These are phyloP conservation scores for Ophiostoma sp. DNA, from an alignment of 2,329 filamentous ascomycete species.

Conservation along the genomic window DNA sequence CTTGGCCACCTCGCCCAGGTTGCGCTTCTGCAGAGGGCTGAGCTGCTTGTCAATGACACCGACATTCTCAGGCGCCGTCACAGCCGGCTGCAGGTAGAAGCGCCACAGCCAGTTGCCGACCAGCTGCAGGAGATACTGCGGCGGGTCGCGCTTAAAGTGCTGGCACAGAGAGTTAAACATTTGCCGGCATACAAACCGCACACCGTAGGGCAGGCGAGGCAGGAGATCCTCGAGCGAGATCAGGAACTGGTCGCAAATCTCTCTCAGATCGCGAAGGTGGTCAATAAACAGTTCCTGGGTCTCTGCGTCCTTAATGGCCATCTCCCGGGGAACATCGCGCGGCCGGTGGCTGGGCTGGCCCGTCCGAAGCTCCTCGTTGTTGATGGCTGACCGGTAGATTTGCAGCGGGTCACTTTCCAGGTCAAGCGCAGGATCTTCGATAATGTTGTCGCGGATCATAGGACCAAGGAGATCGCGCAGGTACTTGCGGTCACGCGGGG, in stretches of 20 bases:
- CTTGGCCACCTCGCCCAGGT: slow-evolving; percentile 83
- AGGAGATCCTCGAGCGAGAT: slow-evolving; percentile 73
- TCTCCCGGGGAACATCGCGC: slow-evolving; percentile 79
- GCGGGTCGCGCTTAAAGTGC: slow-evolving; percentile 75
- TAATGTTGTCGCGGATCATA: slow-evolving; percentile 82
- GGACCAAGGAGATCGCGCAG: slow-evolving; percentile 79
- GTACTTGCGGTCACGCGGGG: slow-evolving; percentile 87
- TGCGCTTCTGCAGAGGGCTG: slow-evolving; percentile 87
- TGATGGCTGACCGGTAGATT: slow-evolving; percentile 92
- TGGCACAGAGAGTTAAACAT: slow-evolving; percentile 72
- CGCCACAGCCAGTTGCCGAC: slow-evolving; percentile 92
- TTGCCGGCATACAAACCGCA: slow-evolving; percentile 81
- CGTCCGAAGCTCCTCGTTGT: slow-evolving; percentile 92
- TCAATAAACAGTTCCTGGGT: slow-evolving; percentile 90
- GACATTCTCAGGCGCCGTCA: slow-evolving; percentile 85
- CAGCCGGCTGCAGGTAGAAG: slow-evolving; percentile 83
- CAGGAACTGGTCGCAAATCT: slow-evolving; percentile 91
- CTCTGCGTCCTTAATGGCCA: slow-evolving; percentile 93
- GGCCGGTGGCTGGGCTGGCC: slow-evolving; percentile 75
- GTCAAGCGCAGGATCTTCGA: slow-evolving; percentile 85
- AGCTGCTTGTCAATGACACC: slow-evolving; percentile 87
- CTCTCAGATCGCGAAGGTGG: slow-evolving; percentile 85
- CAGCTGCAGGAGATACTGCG: slow-evolving; percentile 71
- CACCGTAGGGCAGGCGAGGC: slow-evolving; percentile 85
- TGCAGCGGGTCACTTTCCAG: slow-evolving; percentile 96